phyloP scores from a whole-genome alignment of 805 yeast species.

The Candida rishiriensis region DNA sequence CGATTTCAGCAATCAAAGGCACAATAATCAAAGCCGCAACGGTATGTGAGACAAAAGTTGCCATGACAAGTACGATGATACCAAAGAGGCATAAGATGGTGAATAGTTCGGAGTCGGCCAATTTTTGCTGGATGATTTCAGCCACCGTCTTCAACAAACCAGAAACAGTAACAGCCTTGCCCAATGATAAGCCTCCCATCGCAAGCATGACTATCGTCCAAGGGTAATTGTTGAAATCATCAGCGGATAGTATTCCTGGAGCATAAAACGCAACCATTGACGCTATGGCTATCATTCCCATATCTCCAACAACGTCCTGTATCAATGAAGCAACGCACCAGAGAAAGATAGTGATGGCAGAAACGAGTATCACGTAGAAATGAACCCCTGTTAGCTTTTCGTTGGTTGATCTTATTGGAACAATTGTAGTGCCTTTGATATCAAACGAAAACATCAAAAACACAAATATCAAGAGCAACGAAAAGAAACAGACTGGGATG shows the following conservation, averaged over 20 bases:
- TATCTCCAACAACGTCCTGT: constrained; percentile 77
- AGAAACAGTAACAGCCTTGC: constrained; percentile 90
- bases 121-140: constrained; percentile 52
- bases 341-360: constrained; percentile 66
- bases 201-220: constrained; percentile 96
- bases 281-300: constrained; percentile 92
- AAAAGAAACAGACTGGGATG: constrained; percentile 67
- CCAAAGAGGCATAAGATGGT: constrained; percentile 79
- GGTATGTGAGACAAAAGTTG: constrained; percentile 94
- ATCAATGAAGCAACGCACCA: constrained; percentile 88
- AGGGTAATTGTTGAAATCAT: constrained; percentile 91
- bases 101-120: constrained; percentile 66
- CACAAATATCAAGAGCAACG: constrained; percentile 67
- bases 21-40: constrained; percentile 93
- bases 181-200: constrained; percentile 96
- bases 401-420: constrained; percentile 54
- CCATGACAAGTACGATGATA: constrained; percentile 71
- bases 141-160: constrained; percentile 85
- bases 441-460: constrained; percentile 63
- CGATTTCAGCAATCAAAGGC: constrained; percentile 87
- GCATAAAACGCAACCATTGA: constrained; percentile 93
- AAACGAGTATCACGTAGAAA: constrained; percentile 66
- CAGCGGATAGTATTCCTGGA: constrained; percentile 78
- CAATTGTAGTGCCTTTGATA: constrained; percentile 39
- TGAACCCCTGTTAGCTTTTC: constrained; percentile 72